Base-by-base conservation (phyloP, 768 basidiomycete genomes). In the Dentipellis sp. region DNA sequence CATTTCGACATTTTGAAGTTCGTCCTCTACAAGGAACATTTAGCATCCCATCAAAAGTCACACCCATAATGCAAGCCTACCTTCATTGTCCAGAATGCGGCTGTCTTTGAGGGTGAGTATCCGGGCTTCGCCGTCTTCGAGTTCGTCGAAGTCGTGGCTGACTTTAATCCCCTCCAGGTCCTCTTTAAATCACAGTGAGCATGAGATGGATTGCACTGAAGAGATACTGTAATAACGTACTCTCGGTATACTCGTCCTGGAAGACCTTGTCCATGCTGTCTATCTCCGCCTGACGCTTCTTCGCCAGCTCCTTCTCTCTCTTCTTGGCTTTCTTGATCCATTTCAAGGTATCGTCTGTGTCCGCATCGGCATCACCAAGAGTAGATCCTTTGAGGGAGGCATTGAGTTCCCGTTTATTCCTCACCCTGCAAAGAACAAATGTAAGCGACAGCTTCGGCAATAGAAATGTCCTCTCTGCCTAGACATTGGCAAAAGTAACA, bases 81-180 rank as follows among this genome's bases (percentile, higher is more conserved):
- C 94, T 79, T 97, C 94, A 58, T 93, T 88, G 65, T 94, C 94
- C 42, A 99, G 84, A 58, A 99, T 88, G 46, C 93, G 86, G 66
- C 86, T 88, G 67, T 97, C 95, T 81, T 97, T 97, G 67, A 98
- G 75, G 3, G 97, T 99, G 64, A 99, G 85, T 76, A 99, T 92
- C 63, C 86, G 85, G 62, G 91, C 91, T 71, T 97, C 88, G 63
- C 95, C 94, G 71, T 95, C 94, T 59, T 86, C 89, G 71, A 99
- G 78, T 62, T 80, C 88, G 57, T 94, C 88, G 62, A 94, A 85
- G 77, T 90, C 93, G 73, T 98, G 97, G 75, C 80, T 86, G 69
- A 98, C 97, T 79, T 97, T 97, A 60, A 99, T 75, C 48, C 97
- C 97, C 59, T 78, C 82, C 63, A 98, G 81, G 73, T 97, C 93